Conservation (phyloP, 306 rosid genomes). For the Geum urbanum region DNA sequence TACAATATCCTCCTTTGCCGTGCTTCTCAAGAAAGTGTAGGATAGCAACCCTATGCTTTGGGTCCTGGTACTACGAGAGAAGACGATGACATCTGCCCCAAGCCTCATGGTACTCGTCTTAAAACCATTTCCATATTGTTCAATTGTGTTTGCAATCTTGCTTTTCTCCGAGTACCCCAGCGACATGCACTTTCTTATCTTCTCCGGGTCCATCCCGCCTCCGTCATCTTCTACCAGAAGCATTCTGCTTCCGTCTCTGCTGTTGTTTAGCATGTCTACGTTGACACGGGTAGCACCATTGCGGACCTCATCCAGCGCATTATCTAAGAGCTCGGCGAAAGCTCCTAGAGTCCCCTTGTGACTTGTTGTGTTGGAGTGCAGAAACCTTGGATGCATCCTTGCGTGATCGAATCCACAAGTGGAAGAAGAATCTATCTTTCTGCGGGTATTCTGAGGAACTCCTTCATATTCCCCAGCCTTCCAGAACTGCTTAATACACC, state of each 20-base stretch:
- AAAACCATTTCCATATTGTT: conserved; percentile 97
- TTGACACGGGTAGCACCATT: conserved; percentile 82
- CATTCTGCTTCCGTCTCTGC: conserved; percentile 70
- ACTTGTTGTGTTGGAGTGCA: conserved; percentile 96
- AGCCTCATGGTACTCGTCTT: conserved; percentile 98
- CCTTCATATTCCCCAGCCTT: conserved; percentile 92
- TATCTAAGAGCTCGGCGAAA: conserved; percentile 95
- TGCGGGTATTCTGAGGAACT: conserved; percentile 11
- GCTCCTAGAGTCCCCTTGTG: conserved; percentile 99
- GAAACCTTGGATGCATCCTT: conserved; percentile 95
- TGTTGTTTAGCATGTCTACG: conserved; percentile 65
- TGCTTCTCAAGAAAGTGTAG: conserved; percentile 82
- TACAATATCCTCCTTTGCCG: conserved; percentile 85
- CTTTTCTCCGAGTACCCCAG: conserved; percentile 83
- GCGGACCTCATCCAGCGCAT: conserved; percentile 85
- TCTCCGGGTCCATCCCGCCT: conserved; percentile 97
- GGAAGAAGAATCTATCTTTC: conserved; percentile 41
- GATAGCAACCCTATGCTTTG: conserved; percentile 93
- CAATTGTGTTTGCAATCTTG: conserved; percentile 82
- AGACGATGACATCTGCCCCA: conserved; percentile 96
- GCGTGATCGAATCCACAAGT: conserved; percentile 90
- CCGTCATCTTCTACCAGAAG: conserved; percentile 86
- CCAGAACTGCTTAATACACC: conserved; percentile 71
- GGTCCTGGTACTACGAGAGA: conserved; percentile 69
- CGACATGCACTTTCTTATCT: conserved; percentile 98